phyloP scores from a whole-genome alignment of 495 filamentous ascomycete genomes.

The Poronia punctata region DNA sequence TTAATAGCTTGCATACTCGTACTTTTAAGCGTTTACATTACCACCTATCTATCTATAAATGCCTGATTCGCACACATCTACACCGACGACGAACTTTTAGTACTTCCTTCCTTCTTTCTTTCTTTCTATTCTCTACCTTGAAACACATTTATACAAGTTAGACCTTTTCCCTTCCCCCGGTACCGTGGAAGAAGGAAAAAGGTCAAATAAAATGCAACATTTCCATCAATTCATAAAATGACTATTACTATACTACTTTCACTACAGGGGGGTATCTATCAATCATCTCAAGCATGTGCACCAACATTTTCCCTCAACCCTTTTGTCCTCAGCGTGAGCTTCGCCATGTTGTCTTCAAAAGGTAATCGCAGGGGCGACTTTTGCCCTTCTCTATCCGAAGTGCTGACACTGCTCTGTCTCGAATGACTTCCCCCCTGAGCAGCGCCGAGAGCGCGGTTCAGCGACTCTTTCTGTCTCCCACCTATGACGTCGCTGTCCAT shows the following conservation, averaged over 20 bases:
- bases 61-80: too few relatives aligned
- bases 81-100: too few relatives aligned
- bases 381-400: background rate
- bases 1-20: too few relatives aligned
- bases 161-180: too few relatives aligned
- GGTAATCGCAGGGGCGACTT: constrained; percentile 22
- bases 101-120: too few relatives aligned
- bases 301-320: constrained; percentile 41
- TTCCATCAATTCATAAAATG: background rate
- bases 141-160: too few relatives aligned
- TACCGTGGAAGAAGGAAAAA: background rate
- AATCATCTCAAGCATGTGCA: constrained; percentile 18
- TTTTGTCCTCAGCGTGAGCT: constrained; percentile 39
- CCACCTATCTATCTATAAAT: too few relatives aligned
- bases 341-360: constrained; percentile 32
- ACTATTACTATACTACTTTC: background rate
- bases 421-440: constrained; percentile 9
- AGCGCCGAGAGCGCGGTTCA: constrained; percentile 24
- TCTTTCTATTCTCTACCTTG: too few relatives aligned
- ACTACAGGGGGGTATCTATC: constrained; percentile 4
- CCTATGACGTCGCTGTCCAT: constrained; percentile 34
- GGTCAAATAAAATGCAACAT: background rate
- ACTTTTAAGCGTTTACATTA: too few relatives aligned
- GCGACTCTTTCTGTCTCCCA: constrained; percentile 29
- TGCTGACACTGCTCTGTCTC: constrained; percentile 6